phyloP scores from a whole-genome alignment of 331 rosid species.

The Acacia concinna region DNA sequence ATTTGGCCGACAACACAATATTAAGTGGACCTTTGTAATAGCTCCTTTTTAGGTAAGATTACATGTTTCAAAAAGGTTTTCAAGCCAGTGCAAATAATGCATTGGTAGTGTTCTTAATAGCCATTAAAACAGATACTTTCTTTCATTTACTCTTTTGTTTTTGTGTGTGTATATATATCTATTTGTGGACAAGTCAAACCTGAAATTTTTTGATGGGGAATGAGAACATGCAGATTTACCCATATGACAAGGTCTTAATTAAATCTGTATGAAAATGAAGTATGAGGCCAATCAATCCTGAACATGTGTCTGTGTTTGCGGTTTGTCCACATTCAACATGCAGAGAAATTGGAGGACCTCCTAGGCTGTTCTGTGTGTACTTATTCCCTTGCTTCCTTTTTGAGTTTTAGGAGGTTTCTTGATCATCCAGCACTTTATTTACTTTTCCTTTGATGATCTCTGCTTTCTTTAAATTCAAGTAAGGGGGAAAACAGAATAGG shows the following conservation, averaged over 20 bases:
- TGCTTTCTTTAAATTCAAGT: background rate
- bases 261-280: background rate
- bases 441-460: background rate
- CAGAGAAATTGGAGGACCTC: background rate
- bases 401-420: background rate
- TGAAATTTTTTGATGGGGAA: background rate
- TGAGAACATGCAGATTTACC: background rate
- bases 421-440: background rate
- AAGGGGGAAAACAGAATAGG: background rate
- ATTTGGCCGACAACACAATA: background rate
- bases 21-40: background rate
- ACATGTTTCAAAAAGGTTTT: background rate
- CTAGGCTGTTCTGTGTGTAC: background rate
- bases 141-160: background rate
- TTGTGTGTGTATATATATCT: background rate
- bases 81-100: background rate
- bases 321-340: background rate
- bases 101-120: background rate
- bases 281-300: background rate
- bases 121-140: background rate
- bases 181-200: background rate
- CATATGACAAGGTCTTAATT: background rate
- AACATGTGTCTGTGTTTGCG: background rate
- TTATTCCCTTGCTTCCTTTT: background rate
- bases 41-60: background rate